These are phyloP conservation scores for Aspergillus fumigatus DNA, from an alignment of 2,329 filamentous ascomycete genomes.

Conservation along the genomic window DNA sequence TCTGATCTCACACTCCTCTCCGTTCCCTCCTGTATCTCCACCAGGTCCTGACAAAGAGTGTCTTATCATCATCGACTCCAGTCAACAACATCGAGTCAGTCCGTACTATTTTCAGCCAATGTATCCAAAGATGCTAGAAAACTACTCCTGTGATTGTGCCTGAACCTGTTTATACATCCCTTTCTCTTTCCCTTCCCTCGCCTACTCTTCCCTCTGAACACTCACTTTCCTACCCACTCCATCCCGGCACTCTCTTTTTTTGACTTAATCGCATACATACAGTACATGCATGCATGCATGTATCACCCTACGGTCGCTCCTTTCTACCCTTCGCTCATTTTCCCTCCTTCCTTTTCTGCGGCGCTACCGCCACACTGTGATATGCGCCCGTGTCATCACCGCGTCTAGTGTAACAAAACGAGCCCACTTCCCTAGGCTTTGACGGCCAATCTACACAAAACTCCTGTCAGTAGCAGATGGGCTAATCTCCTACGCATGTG, in stretches of 20 bases:
- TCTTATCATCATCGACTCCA: conserved; percentile 16
- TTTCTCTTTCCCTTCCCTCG: conserved; percentile 1
- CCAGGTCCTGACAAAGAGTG: conserved; percentile 14
- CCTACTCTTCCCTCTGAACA: conserved; percentile 3
- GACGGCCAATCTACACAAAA: conserved; percentile 25
- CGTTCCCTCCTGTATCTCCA: conserved; percentile 6
- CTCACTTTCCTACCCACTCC: conserved; percentile 3
- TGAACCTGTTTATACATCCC: conserved; percentile 20
- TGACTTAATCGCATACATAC: conserved; percentile 7
- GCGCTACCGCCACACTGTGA: conserved; percentile 27
- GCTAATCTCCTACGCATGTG: conserved; percentile 33
- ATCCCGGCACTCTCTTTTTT: conserved; percentile 6
- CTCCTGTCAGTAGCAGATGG: conserved; percentile 29
- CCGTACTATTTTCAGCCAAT: conserved; percentile 20
- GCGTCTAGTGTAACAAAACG: conserved; percentile 31
- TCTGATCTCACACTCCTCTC: conserved; percentile 7
- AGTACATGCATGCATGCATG: conserved; percentile 15
- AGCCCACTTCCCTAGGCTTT: conserved; percentile 26
- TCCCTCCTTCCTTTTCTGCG: conserved; percentile 18
- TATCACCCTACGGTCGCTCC: conserved; percentile 15
- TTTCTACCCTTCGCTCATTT: conserved; percentile 9
- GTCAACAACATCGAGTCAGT: conserved; percentile 10
- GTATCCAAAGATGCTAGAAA: conserved; percentile 16
- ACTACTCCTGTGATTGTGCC: conserved; percentile 19
- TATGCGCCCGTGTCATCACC: conserved; percentile 36